Percentiles rank a stretch among this genome's conserved stretches.
Conservation (phyloP, 805 yeast species). For the Scheffersomyces coipomensis region DNA sequence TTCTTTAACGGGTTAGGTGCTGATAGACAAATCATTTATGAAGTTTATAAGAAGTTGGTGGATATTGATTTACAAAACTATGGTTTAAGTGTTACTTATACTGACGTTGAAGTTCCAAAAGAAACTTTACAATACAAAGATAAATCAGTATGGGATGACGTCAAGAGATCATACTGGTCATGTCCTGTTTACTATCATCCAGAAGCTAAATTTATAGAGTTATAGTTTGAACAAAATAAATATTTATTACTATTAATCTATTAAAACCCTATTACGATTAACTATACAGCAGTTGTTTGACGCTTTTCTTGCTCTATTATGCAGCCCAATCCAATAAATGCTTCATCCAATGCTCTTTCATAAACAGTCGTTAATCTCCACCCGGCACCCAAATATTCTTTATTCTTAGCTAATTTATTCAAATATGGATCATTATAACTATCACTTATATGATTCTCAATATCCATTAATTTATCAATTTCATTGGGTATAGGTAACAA, state of each 20-base stretch:
- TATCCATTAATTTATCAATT: conserved; percentile 19
- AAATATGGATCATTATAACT: conserved; percentile 42
- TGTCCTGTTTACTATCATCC: conserved; percentile 71
- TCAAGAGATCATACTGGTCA: conserved; percentile 65
- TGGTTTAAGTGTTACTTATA: conserved; percentile 67
- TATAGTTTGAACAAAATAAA: no score
- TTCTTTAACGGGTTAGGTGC: conserved; percentile 80
- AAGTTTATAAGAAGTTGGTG: conserved; percentile 82
- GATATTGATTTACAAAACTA: conserved; percentile 76
- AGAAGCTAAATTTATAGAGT: conserved; percentile 47
- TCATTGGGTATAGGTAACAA: conserved; percentile 30
- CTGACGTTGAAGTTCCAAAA: conserved; percentile 46
- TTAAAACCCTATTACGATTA: no score
- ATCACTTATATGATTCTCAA: conserved; percentile 15
- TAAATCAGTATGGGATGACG: conserved; percentile 58
- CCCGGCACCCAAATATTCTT: conserved; percentile 81
- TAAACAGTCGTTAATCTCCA: conserved; percentile 70
- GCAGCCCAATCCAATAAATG: conserved; percentile 88
- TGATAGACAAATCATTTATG: conserved; percentile 41
- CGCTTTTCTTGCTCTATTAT: conserved; percentile 51
- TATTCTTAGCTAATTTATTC: conserved; percentile 52
- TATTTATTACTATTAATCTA: no score
- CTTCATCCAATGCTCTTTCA: conserved; percentile 77
- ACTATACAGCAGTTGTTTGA: no score
- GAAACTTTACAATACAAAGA: conserved; percentile 26